Evolutionary conservation across 345 rosid species (phyloP), one percentile per base, ranked within the genome.

Genomic region (Isatis tinctoria): DNA sequence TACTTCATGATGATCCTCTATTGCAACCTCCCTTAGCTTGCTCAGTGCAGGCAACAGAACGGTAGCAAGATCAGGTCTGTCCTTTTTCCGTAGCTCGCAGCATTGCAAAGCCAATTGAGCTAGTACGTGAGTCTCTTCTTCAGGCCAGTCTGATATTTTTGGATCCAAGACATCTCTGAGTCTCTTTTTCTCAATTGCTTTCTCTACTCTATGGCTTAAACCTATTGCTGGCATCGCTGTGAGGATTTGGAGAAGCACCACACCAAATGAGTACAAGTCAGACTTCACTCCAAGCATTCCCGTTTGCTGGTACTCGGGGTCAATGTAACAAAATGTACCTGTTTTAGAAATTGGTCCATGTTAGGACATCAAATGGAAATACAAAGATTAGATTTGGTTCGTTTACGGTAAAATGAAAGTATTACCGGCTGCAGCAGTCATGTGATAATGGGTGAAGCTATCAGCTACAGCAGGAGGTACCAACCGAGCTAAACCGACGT

Each of bases 281-380:
- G 96, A 93, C 81, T 93, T 90, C 62, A 85, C 90, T 44, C 93
- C 89, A n/a, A 93, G 82, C 84, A 83, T 67, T 74, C 98, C 98
- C 3, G 94, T 80, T 74, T 87, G 96, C 76, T 89, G 98, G 69
- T 93, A 91, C 81, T 91, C 97, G 0, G 97, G 98, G 53, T 93
- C 98, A 11, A 91, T 91, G 69, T 91, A 91, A 71, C 85, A 90
- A 70, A 93, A 88, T 47, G 98, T 91, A 11, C 81, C 81, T 78
- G 70, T 78, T 60, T 67, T 58, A 78, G 22, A 8, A 24, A 60
- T 18, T 59, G 28, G 30, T 67, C 9, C 47, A 51, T 53, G 45
- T 73, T 43, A 67, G 61, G 59, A 24, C 39, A n/a, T 65, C 63
- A 69, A 44, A 17, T 44, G 26, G 43, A 69, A 22, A 70, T 24